Conservation (phyloP, 78 protist genomes). For the Dictyostelium intermedium region DNA sequence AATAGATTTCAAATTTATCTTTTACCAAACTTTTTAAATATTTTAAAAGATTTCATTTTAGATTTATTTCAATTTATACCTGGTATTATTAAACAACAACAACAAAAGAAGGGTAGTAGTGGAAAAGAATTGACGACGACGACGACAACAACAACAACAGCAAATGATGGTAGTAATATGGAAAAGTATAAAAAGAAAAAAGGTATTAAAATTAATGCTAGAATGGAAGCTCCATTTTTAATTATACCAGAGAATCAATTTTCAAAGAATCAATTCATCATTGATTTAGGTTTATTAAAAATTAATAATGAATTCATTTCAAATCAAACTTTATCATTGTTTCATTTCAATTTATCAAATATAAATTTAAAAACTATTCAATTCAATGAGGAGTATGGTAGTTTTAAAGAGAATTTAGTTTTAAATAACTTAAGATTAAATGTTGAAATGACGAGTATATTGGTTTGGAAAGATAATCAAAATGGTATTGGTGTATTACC, state of each 20-base stretch:
- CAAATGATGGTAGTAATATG: background rate
- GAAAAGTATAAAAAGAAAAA: slow-evolving; percentile 23
- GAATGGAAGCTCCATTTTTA: slow-evolving; percentile 4
- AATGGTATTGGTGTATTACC: background rate
- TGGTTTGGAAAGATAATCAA: background rate
- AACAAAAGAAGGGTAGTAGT: background rate
- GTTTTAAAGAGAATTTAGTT: background rate
- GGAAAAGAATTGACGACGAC: background rate
- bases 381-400: background rate
- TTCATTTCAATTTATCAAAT: background rate
- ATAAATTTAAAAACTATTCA: background rate
- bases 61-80: slow-evolving; percentile 54
- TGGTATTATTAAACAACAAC: background rate
- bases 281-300: background rate
- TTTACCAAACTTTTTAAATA: background rate
- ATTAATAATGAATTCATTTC: background rate
- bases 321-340: background rate
- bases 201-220: background rate
- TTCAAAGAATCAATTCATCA: background rate
- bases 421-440: background rate
- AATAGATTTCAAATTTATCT: background rate
- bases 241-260: slow-evolving; percentile 11
- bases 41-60: background rate
- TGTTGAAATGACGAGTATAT: background rate
- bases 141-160: background rate